Percentiles rank a stretch among this genome's conserved stretches.
Evolutionary conservation across 345 rosid genomes (phyloP).

Genomic region (Camelina hispida): DNA sequence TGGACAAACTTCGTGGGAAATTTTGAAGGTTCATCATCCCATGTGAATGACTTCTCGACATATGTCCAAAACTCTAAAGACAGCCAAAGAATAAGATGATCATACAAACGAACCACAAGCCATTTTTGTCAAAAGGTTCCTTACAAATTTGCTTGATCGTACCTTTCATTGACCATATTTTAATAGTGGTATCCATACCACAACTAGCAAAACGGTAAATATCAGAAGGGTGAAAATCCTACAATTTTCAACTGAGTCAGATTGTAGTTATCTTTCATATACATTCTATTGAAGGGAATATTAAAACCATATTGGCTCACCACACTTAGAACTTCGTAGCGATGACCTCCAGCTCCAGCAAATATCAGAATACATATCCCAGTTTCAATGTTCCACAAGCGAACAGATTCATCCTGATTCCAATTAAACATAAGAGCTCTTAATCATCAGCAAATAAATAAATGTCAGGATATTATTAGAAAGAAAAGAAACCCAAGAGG

Average conservation of each 20-base stretch:
- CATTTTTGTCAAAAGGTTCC: conserved; percentile 1
- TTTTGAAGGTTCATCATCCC: conserved; percentile 90
- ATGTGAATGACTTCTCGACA: conserved; percentile 94
- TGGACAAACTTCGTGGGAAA: conserved; percentile 95
- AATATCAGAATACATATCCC: conserved; percentile 95
- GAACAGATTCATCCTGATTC: conserved; percentile 89
- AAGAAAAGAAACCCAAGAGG: background rate
- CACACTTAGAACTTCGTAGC: conserved; percentile 97
- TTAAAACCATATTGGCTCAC: conserved; percentile 49
- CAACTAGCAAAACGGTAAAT: conserved; percentile 87
- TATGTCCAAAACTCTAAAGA: conserved; percentile 90
- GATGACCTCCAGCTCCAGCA: conserved; percentile 99
- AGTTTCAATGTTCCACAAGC: conserved; percentile 94
- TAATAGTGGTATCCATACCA: conserved; percentile 95
- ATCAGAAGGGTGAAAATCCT: conserved; percentile 97
- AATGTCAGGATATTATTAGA: conserved; percentile 16
- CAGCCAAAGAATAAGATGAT: conserved; percentile 23
- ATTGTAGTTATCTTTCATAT: conserved; percentile 2
- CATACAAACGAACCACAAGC: conserved; percentile 2
- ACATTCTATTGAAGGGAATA: background rate
- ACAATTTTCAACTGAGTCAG: conserved; percentile 38
- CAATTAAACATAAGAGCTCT: conserved; percentile 35
- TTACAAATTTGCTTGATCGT: conserved; percentile 15
- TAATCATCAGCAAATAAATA: conserved; percentile 23
- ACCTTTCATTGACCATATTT: conserved; percentile 99